Base-by-base conservation (phyloP, 2,329 filamentous ascomycete species). In the Fusarium tanahbumbuense region DNA sequence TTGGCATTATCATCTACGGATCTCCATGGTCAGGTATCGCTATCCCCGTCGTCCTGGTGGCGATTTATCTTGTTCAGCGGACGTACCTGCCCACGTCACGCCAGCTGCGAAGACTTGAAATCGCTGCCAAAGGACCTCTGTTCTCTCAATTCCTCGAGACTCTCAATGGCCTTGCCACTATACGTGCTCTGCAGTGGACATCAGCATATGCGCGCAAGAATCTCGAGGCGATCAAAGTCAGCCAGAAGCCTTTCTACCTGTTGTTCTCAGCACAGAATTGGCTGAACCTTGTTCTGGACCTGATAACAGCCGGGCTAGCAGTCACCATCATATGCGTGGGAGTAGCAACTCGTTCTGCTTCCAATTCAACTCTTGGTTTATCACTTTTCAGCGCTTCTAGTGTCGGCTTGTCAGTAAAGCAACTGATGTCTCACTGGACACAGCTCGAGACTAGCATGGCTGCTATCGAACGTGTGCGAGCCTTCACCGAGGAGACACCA, bases 31-130 rank as follows among this genome's bases (percentile, higher is more conserved):
- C 54, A 0, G 44, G 54, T 10, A 37, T 56, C 8, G 54, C 54
- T 2, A 56, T 56, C 13, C 23, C 49, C 13, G 23, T 45, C 1
- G 49, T 56, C 2, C 28, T 45, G 0, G 8, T 49, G 11, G 28
- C 40, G 0, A 37, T 56, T 5, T 44, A 23, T 5, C 22, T 56
- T 15, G 34, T 56, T 2, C 54, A 56, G 3, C 44, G 49, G 0
- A 37, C 37, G 1, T 56, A 56, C 22, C 44, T 56, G 27, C 54
- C 44, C 1, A 56, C 54, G 2, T 56, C 54, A 12, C 44, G 54
- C 3, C 48, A 45, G 22, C 54, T 56, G 25, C 54, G 54, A 37
- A 28, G 48, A 15, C 20, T 56, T 23, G 54, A 56, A 8, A 56
- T 56, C 2, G 54, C 48, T n/a, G 44, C 54, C 6, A 18, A 45